Evolutionary conservation across 441 rosid genomes (phyloP), one percentile per base, ranked within the genome.

Genomic region (Mallotus japonicus): DNA sequence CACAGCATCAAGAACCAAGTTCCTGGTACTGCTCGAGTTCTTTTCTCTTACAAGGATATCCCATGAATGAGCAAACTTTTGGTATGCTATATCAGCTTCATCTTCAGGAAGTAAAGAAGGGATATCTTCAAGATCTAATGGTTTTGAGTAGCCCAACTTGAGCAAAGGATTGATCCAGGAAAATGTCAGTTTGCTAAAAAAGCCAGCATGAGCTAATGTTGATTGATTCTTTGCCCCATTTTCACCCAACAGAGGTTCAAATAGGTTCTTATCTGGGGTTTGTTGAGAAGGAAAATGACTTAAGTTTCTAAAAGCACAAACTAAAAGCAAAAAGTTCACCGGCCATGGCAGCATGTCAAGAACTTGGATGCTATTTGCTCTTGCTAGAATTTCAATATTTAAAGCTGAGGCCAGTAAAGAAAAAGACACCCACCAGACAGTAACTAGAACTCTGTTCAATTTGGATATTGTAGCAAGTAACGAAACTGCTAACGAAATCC

Each of bases 101-200:
- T 92, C 95, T 58, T 90, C 89, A 0, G 84, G 79, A 74, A 82
- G 81, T 20, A 92, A 80, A 54, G 80, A 79, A 46, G 95, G 99
- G 60, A 94, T 87, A 69, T 92, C 96, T 58, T 88, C 84, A 28
- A 77, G 78, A 57, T 79, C 72, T 63, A 92, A 77, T 71, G 92
- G 95, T 78, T 81, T 94, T 24, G 79, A 78, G 86, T 78, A 83
- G 50, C 97, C 99, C 73, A 80, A 65, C 0, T 83, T 74, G 70
- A 94, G 95, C 79, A 94, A 80, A 56, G 89, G 83, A 80, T 85
- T 86, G 62, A 90, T 81, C 96, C 99, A 94, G 56, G 96, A 90
- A 80, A 94, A 94, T 0, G 86, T 74, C 72, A 94, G 60, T 75
- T 75, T 83, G 78, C 90, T 87, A 77, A 90, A 70, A 69, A 89